Conservation (phyloP, 148 eudicot genomes). For the Simmondsia chinensis region DNA sequence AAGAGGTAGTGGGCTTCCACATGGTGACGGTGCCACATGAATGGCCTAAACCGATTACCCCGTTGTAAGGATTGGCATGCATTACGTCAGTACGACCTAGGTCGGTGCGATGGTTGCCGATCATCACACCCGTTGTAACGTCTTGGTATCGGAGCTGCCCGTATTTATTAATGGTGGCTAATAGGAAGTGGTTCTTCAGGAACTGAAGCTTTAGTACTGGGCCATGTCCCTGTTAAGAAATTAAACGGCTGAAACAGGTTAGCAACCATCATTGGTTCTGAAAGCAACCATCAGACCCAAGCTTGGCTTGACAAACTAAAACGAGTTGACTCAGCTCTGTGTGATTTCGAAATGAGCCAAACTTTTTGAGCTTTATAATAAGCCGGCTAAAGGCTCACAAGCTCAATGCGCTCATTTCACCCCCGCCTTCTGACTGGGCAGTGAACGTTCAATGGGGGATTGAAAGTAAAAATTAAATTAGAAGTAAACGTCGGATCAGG, state of each 20-base stretch:
- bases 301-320: no score
- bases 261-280: no score
- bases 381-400: no score
- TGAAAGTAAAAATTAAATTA: background rate
- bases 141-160: conserved; percentile 81
- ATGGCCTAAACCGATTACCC: conserved; percentile 51
- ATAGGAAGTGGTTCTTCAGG: conserved; percentile 61
- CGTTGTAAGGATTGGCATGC: conserved; percentile 56
- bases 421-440: no score
- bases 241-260: background rate
- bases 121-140: conserved; percentile 57
- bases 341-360: no score
- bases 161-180: conserved; percentile 59
- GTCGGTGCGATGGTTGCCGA: conserved; percentile 49
- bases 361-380: no score
- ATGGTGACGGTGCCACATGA: conserved; percentile 59
- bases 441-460: no score
- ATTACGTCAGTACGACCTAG: conserved; percentile 54
- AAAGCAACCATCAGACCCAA: no score
- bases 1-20: conserved; percentile 74
- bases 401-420: no score
- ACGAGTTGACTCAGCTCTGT: no score
- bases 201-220: conserved; percentile 61
- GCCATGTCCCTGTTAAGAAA: conserved; percentile 72
- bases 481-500: no score